Evolutionary conservation across 2,329 filamentous ascomycete genomes (phyloP).

Genomic region (Penicillium sp.): DNA sequence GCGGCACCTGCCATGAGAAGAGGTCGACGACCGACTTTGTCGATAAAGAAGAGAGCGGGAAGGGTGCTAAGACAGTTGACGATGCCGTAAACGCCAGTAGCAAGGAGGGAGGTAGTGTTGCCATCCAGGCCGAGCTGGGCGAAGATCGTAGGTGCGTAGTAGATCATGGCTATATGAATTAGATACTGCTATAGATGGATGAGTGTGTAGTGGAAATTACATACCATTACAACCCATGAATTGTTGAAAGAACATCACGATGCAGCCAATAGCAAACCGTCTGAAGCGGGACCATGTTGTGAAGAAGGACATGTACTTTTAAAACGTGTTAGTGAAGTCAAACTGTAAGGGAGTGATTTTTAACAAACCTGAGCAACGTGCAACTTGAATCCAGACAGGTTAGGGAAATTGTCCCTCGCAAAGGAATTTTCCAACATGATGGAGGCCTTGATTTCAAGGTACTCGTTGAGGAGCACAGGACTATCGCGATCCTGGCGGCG

Average conservation of each 20-base stretch:
- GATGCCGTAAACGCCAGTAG: slow-evolving; percentile 42
- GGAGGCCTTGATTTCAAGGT: slow-evolving; percentile 51
- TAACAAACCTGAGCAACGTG: slow-evolving; percentile 34
- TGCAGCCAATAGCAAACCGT: slow-evolving; percentile 41
- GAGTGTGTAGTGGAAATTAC: neutral
- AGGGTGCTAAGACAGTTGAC: slow-evolving; percentile 40
- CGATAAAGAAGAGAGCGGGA: slow-evolving; percentile 37
- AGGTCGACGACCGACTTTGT: slow-evolving; percentile 35
- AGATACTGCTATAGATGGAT: neutral
- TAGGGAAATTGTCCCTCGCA: slow-evolving; percentile 30
- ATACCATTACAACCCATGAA: slow-evolving; percentile 50
- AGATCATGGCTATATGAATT: slow-evolving; percentile 43
- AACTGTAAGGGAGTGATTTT: neutral
- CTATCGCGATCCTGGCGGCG: slow-evolving; percentile 50
- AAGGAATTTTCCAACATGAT: slow-evolving; percentile 40
- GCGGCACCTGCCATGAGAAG: slow-evolving; percentile 39
- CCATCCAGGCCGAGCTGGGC: slow-evolving; percentile 44
- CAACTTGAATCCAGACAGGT: slow-evolving; percentile 30
- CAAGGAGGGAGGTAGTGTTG: slow-evolving; percentile 38
- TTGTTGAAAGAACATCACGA: slow-evolving; percentile 48
- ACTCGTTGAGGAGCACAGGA: slow-evolving; percentile 51
- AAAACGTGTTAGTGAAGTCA: neutral
- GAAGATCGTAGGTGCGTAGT: slow-evolving; percentile 52
- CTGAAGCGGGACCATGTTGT: slow-evolving; percentile 39
- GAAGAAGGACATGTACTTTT: slow-evolving; percentile 37